Conservation (phyloP, 202 grass and related monocot species). For the Digitaria exilis region DNA sequence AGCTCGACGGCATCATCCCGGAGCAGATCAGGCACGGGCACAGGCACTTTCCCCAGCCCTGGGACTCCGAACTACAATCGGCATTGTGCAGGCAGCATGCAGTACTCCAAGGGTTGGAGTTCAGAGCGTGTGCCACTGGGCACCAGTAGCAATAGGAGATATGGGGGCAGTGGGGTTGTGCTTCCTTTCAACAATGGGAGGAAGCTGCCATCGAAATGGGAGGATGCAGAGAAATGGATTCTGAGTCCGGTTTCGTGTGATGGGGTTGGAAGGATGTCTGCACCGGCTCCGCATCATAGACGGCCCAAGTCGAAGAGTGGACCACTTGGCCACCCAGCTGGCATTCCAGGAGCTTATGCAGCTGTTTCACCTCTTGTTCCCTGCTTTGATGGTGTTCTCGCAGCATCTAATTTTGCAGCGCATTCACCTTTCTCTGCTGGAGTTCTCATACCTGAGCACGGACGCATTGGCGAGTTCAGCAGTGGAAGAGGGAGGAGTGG, state of each 20-base stretch:
- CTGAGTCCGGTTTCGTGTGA: slow-evolving; percentile 80
- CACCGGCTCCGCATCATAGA: slow-evolving; percentile 61
- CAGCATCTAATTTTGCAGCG: slow-evolving; percentile 55
- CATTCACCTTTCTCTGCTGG: slow-evolving; percentile 88
- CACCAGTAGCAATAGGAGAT: slow-evolving; percentile 44
- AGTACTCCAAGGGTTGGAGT: slow-evolving; percentile 93
- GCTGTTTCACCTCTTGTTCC: slow-evolving; percentile 63
- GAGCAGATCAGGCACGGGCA: slow-evolving; percentile 78
- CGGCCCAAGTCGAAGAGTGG: slow-evolving; percentile 97
- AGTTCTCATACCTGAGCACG: slow-evolving; percentile 68
- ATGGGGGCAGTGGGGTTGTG: slow-evolving; percentile 59
- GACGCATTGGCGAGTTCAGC: slow-evolving; percentile 43
- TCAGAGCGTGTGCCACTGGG: slow-evolving; percentile 81
- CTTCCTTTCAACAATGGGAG: slow-evolving; percentile 88
- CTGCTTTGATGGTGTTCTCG: slow-evolving; percentile 61
- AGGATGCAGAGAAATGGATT: slow-evolving; percentile 99
- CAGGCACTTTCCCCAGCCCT: slow-evolving; percentile 77
- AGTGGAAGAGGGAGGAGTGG: slow-evolving; percentile 52
- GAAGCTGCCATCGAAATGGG: slow-evolving; percentile 97
- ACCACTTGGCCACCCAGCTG: slow-evolving; percentile 67
- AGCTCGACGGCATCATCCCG: slow-evolving; percentile 71
- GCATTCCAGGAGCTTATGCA: slow-evolving; percentile 51
- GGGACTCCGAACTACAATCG: slow-evolving; percentile 79
- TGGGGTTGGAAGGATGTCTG: slow-evolving; percentile 58
- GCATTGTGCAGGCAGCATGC: slow-evolving; percentile 54